phyloP scores from a whole-genome alignment of 306 rosid genomes.

The Vicia faba region DNA sequence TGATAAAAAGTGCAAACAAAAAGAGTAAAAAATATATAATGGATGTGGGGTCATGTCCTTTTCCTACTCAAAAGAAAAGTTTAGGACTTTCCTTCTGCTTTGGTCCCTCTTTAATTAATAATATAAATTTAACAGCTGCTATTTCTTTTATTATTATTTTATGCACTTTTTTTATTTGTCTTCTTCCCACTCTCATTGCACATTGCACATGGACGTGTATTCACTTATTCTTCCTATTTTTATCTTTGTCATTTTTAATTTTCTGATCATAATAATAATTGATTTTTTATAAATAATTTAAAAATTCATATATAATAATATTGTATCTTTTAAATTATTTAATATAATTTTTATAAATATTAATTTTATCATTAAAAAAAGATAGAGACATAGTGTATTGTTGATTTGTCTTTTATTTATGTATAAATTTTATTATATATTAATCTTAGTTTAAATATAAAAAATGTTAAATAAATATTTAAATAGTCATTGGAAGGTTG shows the following conservation, averaged over 20 bases:
- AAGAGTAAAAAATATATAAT: conserved; percentile 18
- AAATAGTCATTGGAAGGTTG: conserved; percentile 26
- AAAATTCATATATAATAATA: too few species aligned
- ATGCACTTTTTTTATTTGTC: conserved; percentile 4
- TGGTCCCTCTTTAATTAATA: neutral
- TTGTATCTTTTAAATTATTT: too few species aligned
- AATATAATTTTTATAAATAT: too few species aligned
- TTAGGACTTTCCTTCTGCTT: conserved; percentile 14
- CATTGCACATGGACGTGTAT: neutral
- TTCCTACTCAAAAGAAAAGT: conserved; percentile 17
- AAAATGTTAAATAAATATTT: neutral
- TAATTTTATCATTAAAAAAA: too few species aligned
- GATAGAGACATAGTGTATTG: too few species aligned
- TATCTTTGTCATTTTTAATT: too few species aligned
- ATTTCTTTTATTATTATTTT: neutral
- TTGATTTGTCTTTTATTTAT: too few species aligned
- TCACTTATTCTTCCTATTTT: neutral
- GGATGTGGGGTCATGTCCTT: conserved; percentile 23
- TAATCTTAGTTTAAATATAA: too few species aligned
- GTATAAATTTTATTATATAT: too few species aligned
- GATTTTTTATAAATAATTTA: too few species aligned
- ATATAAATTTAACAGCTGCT: neutral
- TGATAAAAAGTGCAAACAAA: conserved; percentile 59
- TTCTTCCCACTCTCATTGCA: neutral
- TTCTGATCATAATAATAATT: too few species aligned